A percentile compares a stretch with the other conserved stretches of the same genome.
phyloP scores from a whole-genome alignment of 2,329 filamentous ascomycete species.

The Fusarium domesticum region DNA sequence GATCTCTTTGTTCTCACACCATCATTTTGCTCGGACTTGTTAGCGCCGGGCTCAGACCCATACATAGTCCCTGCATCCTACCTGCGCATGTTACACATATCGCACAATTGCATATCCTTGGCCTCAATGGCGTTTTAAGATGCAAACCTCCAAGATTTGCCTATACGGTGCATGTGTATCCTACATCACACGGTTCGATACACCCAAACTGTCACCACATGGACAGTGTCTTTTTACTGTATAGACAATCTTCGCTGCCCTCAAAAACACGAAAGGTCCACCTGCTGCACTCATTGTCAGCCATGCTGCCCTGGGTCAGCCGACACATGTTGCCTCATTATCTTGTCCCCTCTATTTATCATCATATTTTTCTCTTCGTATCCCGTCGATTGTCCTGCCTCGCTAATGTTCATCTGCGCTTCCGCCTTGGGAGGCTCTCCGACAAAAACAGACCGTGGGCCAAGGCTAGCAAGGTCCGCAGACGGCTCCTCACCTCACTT shows the following conservation, averaged over 20 bases:
- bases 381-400: neutral
- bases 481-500: slow-evolving; percentile 9
- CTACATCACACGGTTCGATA: slow-evolving; percentile 15
- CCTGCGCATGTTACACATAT: neutral
- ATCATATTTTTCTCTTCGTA: slow-evolving; percentile 1
- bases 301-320: slow-evolving; percentile 20
- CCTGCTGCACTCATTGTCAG: slow-evolving; percentile 26
- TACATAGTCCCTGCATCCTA: neutral
- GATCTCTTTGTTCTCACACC: neutral
- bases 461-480: slow-evolving; percentile 3
- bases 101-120: slow-evolving; percentile 14
- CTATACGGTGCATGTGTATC: slow-evolving; percentile 29
- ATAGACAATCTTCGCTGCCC: slow-evolving; percentile 27
- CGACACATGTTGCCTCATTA: slow-evolving; percentile 21
- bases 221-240: slow-evolving; percentile 22
- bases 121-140: slow-evolving; percentile 13
- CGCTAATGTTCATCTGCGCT: slow-evolving; percentile 4
- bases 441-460: slow-evolving; percentile 1
- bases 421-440: slow-evolving; percentile 7
- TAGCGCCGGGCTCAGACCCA: neutral
- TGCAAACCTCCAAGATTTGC: slow-evolving; percentile 28
- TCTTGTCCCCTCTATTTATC: slow-evolving; percentile 7
- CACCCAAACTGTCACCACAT: neutral
- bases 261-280: slow-evolving; percentile 25
- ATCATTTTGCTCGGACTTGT: neutral